Evolutionary conservation across 2,329 filamentous ascomycete genomes (phyloP), one percentile per base, ranked within the genome.

Genomic region (Hypoxylon sp.): DNA sequence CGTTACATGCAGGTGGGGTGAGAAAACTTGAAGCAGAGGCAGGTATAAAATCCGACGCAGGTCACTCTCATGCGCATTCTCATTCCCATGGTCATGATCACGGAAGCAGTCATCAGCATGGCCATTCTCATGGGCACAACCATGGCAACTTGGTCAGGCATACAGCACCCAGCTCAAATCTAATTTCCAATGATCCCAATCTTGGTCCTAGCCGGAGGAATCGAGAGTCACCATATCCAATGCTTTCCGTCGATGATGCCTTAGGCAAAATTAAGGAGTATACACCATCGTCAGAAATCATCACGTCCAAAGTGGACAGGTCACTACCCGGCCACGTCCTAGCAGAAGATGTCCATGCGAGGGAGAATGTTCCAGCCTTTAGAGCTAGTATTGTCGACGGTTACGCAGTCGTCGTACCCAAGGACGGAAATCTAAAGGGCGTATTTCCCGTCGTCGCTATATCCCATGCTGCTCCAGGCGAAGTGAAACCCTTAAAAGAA

Each of bases 331-430:
- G 91, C 5, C 83, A 81, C 6, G 87, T 97, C 0, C 76, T 99
- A 1, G 91, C 93, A 0, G 85, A 91, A 67, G 88, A 96, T 60
- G 87, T 99, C 16, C 82, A 78, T 27, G 91, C 94, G 0, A 74
- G 74, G 3, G 93, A 97, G 68, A 84, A 88, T 5, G 94, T 99
- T 0, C 94, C 94, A 0, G 94, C 93, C 0, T 99, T 96, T 73
- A 80, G 91, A 51, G 94, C 94, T 12, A 97, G 93, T 67, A 97
- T 97, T 29, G 94, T 99, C 0, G 94, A 99, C 69, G 94, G 94
- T 1, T 99, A 99, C 67, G 94, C 94, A 2, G 82, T 96, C 0
- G 84, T 92, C 26, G 87, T 84, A 4, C 79, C 81, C 43, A 73
- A 75, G 20, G 77, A 83, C 29, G 83, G 80, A 0, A 83, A 80